phyloP scores from a whole-genome alignment of 2,329 filamentous ascomycete species.

The Aspergillus sp. region DNA sequence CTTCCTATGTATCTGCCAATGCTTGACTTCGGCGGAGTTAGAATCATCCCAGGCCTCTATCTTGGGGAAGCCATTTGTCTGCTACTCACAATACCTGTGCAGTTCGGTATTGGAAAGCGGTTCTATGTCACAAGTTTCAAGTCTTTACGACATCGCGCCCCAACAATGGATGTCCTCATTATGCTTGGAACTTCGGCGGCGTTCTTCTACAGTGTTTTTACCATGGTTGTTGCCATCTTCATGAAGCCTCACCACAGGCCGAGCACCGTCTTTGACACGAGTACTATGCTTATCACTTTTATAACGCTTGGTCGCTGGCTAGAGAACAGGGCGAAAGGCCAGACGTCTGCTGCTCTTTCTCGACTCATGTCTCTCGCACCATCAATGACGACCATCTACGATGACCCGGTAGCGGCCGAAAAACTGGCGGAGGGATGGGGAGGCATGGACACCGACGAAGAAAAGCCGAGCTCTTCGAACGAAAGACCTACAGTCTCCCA shows the following conservation, averaged over 20 bases:
- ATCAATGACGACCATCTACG: slow-evolving; percentile 95
- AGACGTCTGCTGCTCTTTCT: slow-evolving; percentile 92
- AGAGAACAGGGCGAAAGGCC: slow-evolving; percentile 92
- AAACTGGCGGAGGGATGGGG: slow-evolving; percentile 82
- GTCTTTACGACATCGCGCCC: slow-evolving; percentile 82
- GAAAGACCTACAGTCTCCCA: slow-evolving; percentile 63
- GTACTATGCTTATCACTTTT: slow-evolving; percentile 97
- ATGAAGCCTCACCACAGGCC: slow-evolving; percentile 76
- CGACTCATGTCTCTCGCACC: slow-evolving; percentile 93
- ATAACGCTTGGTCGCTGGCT: slow-evolving; percentile 87
- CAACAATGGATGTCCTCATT: slow-evolving; percentile 97
- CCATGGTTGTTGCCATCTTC: slow-evolving; percentile 80
- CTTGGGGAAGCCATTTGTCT: slow-evolving; percentile 86
- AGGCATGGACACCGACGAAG: slow-evolving; percentile 11
- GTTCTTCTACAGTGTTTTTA: slow-evolving; percentile 89
- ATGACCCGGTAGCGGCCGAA: slow-evolving; percentile 87
- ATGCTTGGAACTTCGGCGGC: slow-evolving; percentile 91
- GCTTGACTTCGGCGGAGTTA: slow-evolving; percentile 72
- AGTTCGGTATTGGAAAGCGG: slow-evolving; percentile 92
- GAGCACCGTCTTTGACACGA: slow-evolving; percentile 92
- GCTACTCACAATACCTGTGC: slow-evolving; percentile 81
- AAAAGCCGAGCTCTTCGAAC: slow-evolving; percentile 12
- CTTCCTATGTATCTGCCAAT: slow-evolving; percentile 79
- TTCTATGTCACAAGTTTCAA: slow-evolving; percentile 95
- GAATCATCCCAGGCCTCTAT: slow-evolving; percentile 72